Conservation (phyloP, 1,284 basidiomycete genomes). For the Apiotrichum brassicae region DNA sequence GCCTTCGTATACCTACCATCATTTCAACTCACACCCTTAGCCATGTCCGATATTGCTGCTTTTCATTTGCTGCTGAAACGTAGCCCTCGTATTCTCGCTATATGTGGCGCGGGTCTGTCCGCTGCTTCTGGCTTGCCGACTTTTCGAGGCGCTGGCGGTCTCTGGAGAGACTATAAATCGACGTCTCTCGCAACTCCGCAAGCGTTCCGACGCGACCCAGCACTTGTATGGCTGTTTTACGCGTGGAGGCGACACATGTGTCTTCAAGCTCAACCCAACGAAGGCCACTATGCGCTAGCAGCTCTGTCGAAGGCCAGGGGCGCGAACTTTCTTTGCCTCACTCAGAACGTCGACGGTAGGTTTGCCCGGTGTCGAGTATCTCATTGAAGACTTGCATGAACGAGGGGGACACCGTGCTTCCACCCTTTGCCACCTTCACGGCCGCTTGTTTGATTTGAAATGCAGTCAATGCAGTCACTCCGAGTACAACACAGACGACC, state of each 20-base stretch:
- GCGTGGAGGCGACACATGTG: slow-evolving; percentile 11
- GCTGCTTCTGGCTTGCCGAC: slow-evolving; percentile 11
- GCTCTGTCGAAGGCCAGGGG: background rate
- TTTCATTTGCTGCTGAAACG: slow-evolving; percentile 8
- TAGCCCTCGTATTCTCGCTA: slow-evolving; percentile 9
- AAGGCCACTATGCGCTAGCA: slow-evolving; percentile 7
- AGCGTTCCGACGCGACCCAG: slow-evolving; percentile 12
- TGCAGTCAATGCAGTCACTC: slow-evolving; percentile 6
- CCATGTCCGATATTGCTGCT: slow-evolving; percentile 14
- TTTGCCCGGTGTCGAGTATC: background rate
- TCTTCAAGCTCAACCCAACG: slow-evolving; percentile 5
- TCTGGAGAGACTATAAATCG: slow-evolving; percentile 14
- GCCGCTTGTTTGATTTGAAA: slow-evolving; percentile 10
- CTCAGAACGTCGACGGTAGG: slow-evolving; percentile 16
- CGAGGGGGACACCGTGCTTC: slow-evolving; percentile 7
- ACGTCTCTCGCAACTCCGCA: slow-evolving; percentile 9
- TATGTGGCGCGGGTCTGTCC: slow-evolving; percentile 11
- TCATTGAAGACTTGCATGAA: slow-evolving; percentile 12
- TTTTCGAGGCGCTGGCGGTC: slow-evolving; percentile 15
- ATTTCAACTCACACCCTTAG: no score
- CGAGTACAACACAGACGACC: slow-evolving; percentile 3
- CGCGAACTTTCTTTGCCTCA: slow-evolving; percentile 8
- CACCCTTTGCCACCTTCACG: slow-evolving; percentile 11
- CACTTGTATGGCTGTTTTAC: slow-evolving; percentile 15
- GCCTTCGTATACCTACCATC: no score